phyloP scores from a whole-genome alignment of 225 moss, liverwort and hornwort species.

The Pseudisothecium myosuroides region DNA sequence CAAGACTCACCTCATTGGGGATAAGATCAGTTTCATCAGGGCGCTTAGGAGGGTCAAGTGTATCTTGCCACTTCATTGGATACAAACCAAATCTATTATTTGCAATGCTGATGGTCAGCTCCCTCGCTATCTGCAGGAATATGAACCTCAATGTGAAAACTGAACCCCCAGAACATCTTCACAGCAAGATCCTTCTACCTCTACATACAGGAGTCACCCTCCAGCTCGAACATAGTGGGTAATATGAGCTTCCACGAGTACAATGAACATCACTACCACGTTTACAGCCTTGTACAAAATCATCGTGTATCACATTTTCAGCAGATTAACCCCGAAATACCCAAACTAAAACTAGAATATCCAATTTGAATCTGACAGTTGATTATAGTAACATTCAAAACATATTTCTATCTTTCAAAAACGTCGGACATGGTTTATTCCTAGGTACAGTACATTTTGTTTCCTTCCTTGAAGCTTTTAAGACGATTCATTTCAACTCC shows the following conservation, averaged over 20 bases:
- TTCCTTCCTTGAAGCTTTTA: background rate
- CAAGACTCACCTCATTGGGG: conserved; percentile 67
- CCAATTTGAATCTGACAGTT: background rate
- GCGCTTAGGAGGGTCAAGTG: conserved; percentile 77
- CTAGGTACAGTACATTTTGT: background rate
- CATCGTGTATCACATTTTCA: background rate
- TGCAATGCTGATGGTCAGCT: conserved; percentile 72
- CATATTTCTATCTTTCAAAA: background rate
- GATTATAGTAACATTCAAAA: background rate
- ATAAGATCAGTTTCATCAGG: conserved; percentile 88
- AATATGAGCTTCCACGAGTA: background rate
- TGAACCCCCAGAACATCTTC: background rate
- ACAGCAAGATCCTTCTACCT: background rate
- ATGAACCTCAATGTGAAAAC: background rate
- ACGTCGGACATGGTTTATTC: background rate
- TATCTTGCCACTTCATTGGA: conserved; percentile 85
- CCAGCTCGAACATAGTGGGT: background rate
- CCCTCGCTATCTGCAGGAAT: conserved; percentile 75
- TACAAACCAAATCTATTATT: conserved; percentile 70
- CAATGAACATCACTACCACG: background rate
- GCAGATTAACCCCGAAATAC: background rate
- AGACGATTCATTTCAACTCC: background rate
- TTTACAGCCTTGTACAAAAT: background rate
- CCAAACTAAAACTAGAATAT: background rate
- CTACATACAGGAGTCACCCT: background rate